Evolutionary conservation across 2,329 filamentous ascomycete genomes (phyloP).

Genomic region (Lanzia echinophila): DNA sequence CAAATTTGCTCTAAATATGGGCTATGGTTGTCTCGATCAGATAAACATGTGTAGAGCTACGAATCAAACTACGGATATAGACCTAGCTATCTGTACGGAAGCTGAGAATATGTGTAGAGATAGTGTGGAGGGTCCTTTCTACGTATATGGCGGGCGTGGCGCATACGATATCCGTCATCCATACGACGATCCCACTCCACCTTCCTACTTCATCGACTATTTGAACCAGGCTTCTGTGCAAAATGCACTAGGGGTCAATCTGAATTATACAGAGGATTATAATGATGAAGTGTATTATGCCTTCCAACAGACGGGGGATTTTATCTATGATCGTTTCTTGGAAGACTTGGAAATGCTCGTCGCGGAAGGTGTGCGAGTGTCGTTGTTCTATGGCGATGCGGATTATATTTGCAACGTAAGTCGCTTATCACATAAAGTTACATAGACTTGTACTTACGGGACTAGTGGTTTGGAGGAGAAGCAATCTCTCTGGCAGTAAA

Average conservation of each 20-base stretch:
- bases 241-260: constrained; percentile 11
- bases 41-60: constrained; percentile 40
- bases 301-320: constrained; percentile 48
- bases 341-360: constrained; percentile 39
- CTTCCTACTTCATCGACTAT: constrained; percentile 39
- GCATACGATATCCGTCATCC: constrained; percentile 47
- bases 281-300: constrained; percentile 37
- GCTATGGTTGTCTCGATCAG: constrained; percentile 34
- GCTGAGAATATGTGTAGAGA: constrained; percentile 49
- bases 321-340: constrained; percentile 53
- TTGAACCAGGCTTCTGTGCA: constrained; percentile 10
- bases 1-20: constrained; percentile 42
- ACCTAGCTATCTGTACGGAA: constrained; percentile 40
- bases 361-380: constrained; percentile 44
- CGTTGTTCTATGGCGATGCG: constrained; percentile 50
- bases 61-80: constrained; percentile 36
- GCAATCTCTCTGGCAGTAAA: constrained; percentile 47
- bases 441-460: neutral
- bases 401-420: constrained; percentile 24
- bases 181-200: constrained; percentile 43
- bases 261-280: constrained; percentile 5
- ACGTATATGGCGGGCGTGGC: constrained; percentile 35
- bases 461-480: constrained; percentile 46
- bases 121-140: constrained; percentile 41
- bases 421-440: neutral